phyloP scores from a whole-genome alignment of 108 stramenopile genomes.

The Cyclotella sp. region DNA sequence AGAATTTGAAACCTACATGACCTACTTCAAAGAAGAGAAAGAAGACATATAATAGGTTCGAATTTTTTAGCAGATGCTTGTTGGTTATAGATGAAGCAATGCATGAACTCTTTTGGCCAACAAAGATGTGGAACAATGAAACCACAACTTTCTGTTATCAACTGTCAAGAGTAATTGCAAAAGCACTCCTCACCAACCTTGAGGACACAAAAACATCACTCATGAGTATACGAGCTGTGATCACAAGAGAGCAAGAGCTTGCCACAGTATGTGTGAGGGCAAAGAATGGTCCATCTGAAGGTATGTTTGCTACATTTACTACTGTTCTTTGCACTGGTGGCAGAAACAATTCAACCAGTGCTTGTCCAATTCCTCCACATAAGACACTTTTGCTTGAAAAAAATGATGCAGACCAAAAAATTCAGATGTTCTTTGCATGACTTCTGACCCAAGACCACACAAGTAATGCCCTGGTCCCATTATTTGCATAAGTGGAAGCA shows the following conservation, averaged over 20 bases:
- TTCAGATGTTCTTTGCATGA: too few species aligned
- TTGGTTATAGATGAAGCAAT: constrained; percentile 19
- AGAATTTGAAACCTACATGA: constrained; percentile 10
- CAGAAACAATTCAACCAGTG: neutral
- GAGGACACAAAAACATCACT: neutral
- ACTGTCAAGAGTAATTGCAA: neutral
- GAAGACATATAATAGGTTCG: constrained; percentile 5
- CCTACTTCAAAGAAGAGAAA: constrained; percentile 26
- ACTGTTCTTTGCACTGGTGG: constrained; percentile 8
- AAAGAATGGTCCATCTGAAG: constrained; percentile 30
- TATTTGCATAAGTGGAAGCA: too few species aligned
- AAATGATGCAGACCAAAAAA: too few species aligned
- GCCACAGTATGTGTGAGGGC: constrained; percentile 19
- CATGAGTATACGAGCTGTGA: neutral
- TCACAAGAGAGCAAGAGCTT: neutral
- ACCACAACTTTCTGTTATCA: neutral
- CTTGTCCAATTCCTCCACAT: too few species aligned
- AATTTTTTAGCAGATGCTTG: neutral
- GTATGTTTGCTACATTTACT: constrained; percentile 11
- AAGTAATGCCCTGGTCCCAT: too few species aligned
- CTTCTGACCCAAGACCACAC: too few species aligned
- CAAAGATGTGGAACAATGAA: constrained; percentile 1
- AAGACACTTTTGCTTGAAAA: too few species aligned
- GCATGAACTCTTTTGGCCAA: constrained; percentile 16
- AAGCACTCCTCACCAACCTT: neutral